Percentiles rank a stretch among this genome's conserved stretches.
These are phyloP conservation scores for Erigeron canadensis DNA, from an alignment of 129 eudicot genomes.

Conservation along the genomic window DNA sequence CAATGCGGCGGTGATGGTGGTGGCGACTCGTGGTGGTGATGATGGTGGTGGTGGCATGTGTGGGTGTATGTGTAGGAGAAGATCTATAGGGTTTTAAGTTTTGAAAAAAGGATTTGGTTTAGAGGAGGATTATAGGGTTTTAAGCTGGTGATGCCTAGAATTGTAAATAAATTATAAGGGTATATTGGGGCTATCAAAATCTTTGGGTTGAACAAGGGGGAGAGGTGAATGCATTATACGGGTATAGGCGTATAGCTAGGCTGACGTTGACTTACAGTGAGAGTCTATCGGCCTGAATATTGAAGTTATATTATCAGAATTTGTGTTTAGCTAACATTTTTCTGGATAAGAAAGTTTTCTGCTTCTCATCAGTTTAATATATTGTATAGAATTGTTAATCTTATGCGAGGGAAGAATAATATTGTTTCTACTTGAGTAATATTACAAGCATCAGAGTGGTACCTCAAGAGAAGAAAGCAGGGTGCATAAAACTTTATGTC, in stretches of 20 bases:
- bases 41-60: neutral
- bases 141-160: no score
- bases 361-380: conserved; percentile 11
- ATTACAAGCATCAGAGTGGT: neutral
- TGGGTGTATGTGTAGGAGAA: no score
- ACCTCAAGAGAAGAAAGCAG: neutral
- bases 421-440: neutral
- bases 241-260: neutral
- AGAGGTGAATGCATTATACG: conserved; percentile 4
- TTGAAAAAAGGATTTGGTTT: no score
- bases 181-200: no score
- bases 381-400: neutral
- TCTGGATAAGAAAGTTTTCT: neutral
- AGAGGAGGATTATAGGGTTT: no score
- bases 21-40: neutral
- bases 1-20: no score
- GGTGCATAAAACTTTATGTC: neutral
- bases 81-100: no score
- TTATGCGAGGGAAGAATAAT: conserved; percentile 11
- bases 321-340: neutral
- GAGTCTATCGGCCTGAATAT: neutral
- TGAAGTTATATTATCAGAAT: neutral
- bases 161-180: no score
- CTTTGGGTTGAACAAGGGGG: neutral
- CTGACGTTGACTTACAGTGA: neutral